A percentile compares a stretch with the other conserved stretches of the same genome.
Conservation (phyloP, 1,284 basidiomycete species). For the Sanghuangporus baumii region DNA sequence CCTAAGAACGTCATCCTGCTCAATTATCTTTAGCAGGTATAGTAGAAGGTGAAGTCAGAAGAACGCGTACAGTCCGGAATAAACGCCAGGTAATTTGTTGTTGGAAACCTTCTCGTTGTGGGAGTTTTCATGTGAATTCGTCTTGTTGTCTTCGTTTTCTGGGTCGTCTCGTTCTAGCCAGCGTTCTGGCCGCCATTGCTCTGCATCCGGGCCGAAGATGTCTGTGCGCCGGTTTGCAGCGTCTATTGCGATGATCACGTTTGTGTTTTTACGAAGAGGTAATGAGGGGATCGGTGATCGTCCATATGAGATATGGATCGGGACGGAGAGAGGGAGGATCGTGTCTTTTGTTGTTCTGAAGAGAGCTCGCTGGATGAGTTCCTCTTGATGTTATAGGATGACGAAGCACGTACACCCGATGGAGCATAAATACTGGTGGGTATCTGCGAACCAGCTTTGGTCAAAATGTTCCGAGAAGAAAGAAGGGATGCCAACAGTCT, state of each 20-base stretch:
- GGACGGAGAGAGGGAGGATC: slow-evolving; percentile 14
- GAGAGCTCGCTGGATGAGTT: background rate
- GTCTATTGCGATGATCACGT: slow-evolving; percentile 16
- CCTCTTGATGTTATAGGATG: background rate
- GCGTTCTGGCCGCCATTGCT: slow-evolving; percentile 17
- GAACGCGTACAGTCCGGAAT: slow-evolving; percentile 1
- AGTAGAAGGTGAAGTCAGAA: background rate
- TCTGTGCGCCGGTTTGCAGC: slow-evolving; percentile 13
- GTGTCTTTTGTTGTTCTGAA: slow-evolving; percentile 11
- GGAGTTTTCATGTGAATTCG: background rate
- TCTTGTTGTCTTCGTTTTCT: background rate
- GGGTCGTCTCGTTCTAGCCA: slow-evolving; percentile 9
- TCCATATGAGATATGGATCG: slow-evolving; percentile 5
- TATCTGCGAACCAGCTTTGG: background rate
- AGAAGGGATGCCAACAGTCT: slow-evolving; percentile 28
- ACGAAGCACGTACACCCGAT: slow-evolving; percentile 11
- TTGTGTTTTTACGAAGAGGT: background rate
- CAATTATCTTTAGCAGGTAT: background rate
- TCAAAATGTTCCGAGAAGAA: background rate
- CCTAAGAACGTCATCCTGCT: slow-evolving; percentile 30
- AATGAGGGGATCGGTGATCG: background rate
- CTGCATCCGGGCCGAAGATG: slow-evolving; percentile 18
- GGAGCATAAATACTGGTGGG: slow-evolving; percentile 11
- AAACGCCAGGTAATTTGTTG: background rate
- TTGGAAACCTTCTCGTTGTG: background rate